Conservation (phyloP, 805 yeast genomes). For the Priceomyces haplophilus region DNA sequence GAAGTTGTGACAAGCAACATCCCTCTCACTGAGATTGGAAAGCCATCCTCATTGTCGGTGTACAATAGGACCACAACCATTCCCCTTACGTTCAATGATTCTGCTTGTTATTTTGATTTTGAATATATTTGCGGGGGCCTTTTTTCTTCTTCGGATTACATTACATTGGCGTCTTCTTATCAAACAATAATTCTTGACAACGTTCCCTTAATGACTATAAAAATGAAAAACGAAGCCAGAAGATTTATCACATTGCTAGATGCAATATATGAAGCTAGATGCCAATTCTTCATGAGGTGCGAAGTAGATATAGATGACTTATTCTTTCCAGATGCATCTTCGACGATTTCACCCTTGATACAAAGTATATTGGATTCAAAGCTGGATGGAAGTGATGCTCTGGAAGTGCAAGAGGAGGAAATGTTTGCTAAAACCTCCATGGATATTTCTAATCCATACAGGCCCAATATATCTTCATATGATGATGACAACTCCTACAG, state of each 20-base stretch:
- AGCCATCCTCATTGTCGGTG: slow-evolving; percentile 39
- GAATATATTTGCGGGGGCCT: slow-evolving; percentile 53
- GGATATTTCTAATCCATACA: slow-evolving; percentile 59
- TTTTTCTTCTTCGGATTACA: slow-evolving; percentile 66
- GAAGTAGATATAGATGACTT: slow-evolving; percentile 50
- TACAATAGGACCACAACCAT: slow-evolving; percentile 54
- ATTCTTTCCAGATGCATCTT: slow-evolving; percentile 55
- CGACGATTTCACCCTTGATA: slow-evolving; percentile 10
- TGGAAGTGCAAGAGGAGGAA: slow-evolving; percentile 60
- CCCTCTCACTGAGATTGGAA: slow-evolving; percentile 13
- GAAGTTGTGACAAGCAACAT: not conserved
- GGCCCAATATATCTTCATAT: slow-evolving; percentile 67
- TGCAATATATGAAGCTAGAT: slow-evolving; percentile 65
- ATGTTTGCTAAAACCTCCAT: slow-evolving; percentile 64
- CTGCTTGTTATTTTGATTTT: slow-evolving; percentile 50
- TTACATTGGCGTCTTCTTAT: slow-evolving; percentile 60
- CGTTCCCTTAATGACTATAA: slow-evolving; percentile 56
- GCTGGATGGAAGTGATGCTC: slow-evolving; percentile 27
- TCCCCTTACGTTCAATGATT: slow-evolving; percentile 40
- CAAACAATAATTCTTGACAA: slow-evolving; percentile 56
- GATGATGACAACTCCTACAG: slow-evolving; percentile 42
- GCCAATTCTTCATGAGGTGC: slow-evolving; percentile 53
- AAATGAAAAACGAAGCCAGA: slow-evolving; percentile 65
- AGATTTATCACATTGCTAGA: slow-evolving; percentile 64
- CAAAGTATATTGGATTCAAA: slow-evolving; percentile 14